These are phyloP conservation scores for Lepiota brunneoincarnata DNA, from an alignment of 768 basidiomycete species.

Conservation along the genomic window DNA sequence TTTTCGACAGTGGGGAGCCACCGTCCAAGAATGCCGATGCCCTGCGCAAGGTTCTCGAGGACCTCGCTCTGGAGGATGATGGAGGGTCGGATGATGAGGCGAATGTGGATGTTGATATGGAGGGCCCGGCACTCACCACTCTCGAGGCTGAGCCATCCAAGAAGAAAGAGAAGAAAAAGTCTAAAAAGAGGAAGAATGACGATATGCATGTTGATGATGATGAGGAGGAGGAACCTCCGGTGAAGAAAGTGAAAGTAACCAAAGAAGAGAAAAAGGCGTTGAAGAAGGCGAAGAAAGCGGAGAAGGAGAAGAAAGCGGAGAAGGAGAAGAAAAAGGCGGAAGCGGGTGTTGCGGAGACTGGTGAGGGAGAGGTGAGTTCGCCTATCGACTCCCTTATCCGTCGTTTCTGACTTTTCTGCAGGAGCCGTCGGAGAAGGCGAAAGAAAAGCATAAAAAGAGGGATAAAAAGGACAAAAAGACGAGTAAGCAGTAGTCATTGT, in stretches of 20 bases:
- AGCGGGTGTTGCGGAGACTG: slow-evolving; percentile 20
- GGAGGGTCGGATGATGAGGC: slow-evolving; percentile 50
- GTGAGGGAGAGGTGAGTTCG: slow-evolving; percentile 27
- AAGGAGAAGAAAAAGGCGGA: slow-evolving; percentile 61
- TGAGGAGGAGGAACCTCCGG: slow-evolving; percentile 44
- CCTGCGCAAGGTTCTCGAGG: slow-evolving; percentile 86
- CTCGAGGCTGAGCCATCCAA: slow-evolving; percentile 53
- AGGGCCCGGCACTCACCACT: slow-evolving; percentile 52
- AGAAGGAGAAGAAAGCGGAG: slow-evolving; percentile 70
- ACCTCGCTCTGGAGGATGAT: slow-evolving; percentile 66
- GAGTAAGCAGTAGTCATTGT: slow-evolving; percentile 28
- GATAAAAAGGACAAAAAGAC: slow-evolving; percentile 40
- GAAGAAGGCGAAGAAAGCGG: slow-evolving; percentile 73
- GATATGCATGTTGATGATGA: slow-evolving; percentile 63
- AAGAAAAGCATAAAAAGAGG: slow-evolving; percentile 60
- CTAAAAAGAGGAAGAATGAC: slow-evolving; percentile 57
- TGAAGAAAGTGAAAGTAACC: slow-evolving; percentile 73
- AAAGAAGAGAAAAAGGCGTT: slow-evolving; percentile 87
- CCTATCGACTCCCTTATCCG: neutral
- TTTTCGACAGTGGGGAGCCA: slow-evolving; percentile 90
- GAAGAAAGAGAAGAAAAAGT: slow-evolving; percentile 70
- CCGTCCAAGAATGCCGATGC: slow-evolving; percentile 91
- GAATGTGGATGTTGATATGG: slow-evolving; percentile 40
- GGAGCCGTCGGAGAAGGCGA: slow-evolving; percentile 38
- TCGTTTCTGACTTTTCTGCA: slow-evolving; percentile 17